These are phyloP conservation scores for Botrytis fragariae DNA, from an alignment of 2,329 filamentous ascomycete species.

Conservation along the genomic window DNA sequence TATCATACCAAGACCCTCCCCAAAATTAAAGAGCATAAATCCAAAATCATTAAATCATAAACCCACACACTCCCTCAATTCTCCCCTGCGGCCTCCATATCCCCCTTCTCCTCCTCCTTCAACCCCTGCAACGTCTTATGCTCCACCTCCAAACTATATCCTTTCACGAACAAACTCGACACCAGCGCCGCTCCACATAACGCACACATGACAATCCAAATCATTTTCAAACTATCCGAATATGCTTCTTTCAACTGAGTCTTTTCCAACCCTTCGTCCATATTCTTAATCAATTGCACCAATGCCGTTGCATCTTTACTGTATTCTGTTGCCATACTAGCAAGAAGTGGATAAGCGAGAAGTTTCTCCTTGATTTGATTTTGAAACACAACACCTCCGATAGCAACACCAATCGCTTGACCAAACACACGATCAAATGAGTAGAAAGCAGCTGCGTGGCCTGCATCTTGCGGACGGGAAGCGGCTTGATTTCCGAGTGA, in stretches of 20 bases:
- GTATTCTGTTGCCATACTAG: slow-evolving; percentile 30
- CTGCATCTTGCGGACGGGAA: slow-evolving; percentile 53
- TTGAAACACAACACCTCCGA: slow-evolving; percentile 68
- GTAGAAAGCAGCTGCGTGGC: slow-evolving; percentile 62
- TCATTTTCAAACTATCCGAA: slow-evolving; percentile 51
- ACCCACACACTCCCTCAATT: not conserved
- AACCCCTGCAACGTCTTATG: slow-evolving; percentile 50
- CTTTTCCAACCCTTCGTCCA: slow-evolving; percentile 41
- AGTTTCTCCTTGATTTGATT: slow-evolving; percentile 47
- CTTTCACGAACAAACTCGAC: slow-evolving; percentile 50
- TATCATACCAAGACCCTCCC: not conserved
- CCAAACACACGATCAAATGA: slow-evolving; percentile 65
- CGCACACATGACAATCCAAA: slow-evolving; percentile 56
- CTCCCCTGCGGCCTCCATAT: slow-evolving; percentile 12
- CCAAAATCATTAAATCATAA: not conserved
- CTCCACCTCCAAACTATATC: slow-evolving; percentile 47
- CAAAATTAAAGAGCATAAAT: not conserved
- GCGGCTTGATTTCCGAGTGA: slow-evolving; percentile 62
- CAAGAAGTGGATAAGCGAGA: slow-evolving; percentile 28
- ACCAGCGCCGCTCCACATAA: slow-evolving; percentile 50
- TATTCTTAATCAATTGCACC: slow-evolving; percentile 33
- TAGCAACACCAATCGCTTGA: slow-evolving; percentile 62
- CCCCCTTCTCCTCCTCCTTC: slow-evolving; percentile 40
- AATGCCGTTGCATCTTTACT: slow-evolving; percentile 36
- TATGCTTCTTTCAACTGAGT: slow-evolving; percentile 51